Evolutionary conservation across 1,284 basidiomycete genomes (phyloP).

Genomic region (Sporisorium reilianum): DNA sequence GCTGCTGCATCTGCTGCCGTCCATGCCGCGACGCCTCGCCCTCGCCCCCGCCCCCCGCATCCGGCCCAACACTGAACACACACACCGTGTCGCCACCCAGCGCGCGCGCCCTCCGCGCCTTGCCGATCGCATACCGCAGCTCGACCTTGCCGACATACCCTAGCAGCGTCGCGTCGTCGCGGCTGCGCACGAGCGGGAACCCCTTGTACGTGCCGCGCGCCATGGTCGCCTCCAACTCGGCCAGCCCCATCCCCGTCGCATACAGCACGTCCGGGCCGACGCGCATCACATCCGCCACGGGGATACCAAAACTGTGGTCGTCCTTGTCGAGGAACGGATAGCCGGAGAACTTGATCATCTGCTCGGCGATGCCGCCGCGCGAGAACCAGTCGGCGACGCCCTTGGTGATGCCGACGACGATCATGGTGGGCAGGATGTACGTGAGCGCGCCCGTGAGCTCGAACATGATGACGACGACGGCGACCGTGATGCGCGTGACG

Average conservation of each 20-base stretch:
- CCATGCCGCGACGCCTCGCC: neutral
- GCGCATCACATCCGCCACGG: constrained; percentile 90
- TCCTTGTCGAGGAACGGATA: constrained; percentile 88
- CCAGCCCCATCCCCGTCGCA: constrained; percentile 80
- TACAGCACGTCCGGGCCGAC: constrained; percentile 80
- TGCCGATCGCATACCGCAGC: constrained; percentile 85
- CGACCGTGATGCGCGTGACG: constrained; percentile 95
- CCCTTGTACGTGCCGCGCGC: constrained; percentile 78
- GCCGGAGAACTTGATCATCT: constrained; percentile 96
- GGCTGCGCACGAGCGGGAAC: constrained; percentile 83
- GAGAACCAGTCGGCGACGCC: constrained; percentile 96
- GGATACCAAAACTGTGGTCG: constrained; percentile 87
- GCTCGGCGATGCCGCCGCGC: constrained; percentile 92
- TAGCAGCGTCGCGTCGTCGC: constrained; percentile 75
- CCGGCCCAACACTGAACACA: constrained; percentile 54
- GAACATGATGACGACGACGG: constrained; percentile 99
- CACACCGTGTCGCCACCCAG: constrained; percentile 51
- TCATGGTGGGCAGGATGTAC: constrained; percentile 98
- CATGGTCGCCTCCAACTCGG: constrained; percentile 74
- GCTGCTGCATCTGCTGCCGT: constrained; percentile 23
- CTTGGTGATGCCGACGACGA: constrained; percentile 94
- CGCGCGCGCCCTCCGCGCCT: constrained; percentile 55
- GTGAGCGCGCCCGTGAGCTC: constrained; percentile 98
- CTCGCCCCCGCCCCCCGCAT: constrained; percentile 2
- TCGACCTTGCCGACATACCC: constrained; percentile 92